These are phyloP conservation scores for Pythium periplocum DNA, from an alignment of 352 stramenopile genomes.

Conservation along the genomic window DNA sequence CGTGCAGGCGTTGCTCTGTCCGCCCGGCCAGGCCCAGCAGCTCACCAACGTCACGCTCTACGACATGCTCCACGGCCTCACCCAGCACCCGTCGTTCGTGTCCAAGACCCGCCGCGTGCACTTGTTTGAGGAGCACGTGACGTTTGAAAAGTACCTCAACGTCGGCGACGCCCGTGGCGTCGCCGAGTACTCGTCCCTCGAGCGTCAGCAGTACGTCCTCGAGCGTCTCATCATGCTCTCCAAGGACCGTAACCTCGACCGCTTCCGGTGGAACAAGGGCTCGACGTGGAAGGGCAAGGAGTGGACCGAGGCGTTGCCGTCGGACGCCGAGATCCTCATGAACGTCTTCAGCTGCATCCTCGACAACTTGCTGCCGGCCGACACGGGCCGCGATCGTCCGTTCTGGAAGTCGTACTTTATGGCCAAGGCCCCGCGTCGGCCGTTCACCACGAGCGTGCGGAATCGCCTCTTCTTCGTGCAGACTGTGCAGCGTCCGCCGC, in stretches of 20 bases:
- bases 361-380: conserved; percentile 78
- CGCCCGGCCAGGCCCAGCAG: conserved; percentile 61
- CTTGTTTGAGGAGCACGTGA: conserved; percentile 75
- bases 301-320: conserved; percentile 72
- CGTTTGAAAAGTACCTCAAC: conserved; percentile 85
- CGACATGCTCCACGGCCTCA: conserved; percentile 65
- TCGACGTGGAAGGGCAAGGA: conserved; percentile 81
- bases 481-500: conserved; percentile 62
- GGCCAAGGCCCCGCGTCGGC: conserved; percentile 57
- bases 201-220: conserved; percentile 80
- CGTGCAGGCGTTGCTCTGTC: conserved; percentile 70
- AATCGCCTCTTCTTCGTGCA: conserved; percentile 75
- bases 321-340: conserved; percentile 83
- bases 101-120: conserved; percentile 71
- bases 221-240: conserved; percentile 83
- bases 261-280: conserved; percentile 81
- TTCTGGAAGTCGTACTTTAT: conserved; percentile 85
- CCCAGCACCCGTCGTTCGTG: conserved; percentile 64
- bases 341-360: conserved; percentile 87
- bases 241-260: conserved; percentile 79
- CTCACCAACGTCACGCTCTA: conserved; percentile 80
- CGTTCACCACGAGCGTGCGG: conserved; percentile 66
- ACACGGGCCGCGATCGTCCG: conserved; percentile 69
- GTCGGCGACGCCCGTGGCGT: conserved; percentile 51
- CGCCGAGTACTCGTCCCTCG: conserved; percentile 65